Evolutionary conservation across 306 rosid species (phyloP), one percentile per base, ranked within the genome.

Genomic region (Senna tora): DNA sequence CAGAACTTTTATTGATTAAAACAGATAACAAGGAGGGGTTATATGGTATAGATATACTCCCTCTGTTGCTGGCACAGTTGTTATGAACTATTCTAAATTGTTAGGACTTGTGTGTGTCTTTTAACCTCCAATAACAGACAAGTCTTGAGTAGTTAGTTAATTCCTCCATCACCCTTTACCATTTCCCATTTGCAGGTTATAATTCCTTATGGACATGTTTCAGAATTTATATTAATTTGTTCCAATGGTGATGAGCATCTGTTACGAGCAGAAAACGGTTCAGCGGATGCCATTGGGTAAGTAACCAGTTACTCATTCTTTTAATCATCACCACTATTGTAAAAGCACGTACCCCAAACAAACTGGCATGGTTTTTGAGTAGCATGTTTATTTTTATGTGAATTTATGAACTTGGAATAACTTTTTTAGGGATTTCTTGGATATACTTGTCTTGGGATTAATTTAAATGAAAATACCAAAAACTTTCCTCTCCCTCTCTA

Each of bases 131-230:
- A 36, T 9, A 51, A 30, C 53, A 17, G 21, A 34, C 14, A 43
- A 6, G 36, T 77, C 47, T 68, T 17, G 15, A 62, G 54, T 49
- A 50, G 22, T 55, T 30, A 10, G 41, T 49, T 66, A 55, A 77
- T 55, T 22, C 19, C 38, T 63, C 36, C 36, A 53, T 52, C 66
- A 32, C 33, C 14, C 53, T 52, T 66, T 45, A 51, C 46, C 10
- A 50, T 54, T 74, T 61, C 30, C 51, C 72, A 58, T 25, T 47
- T 47, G 63, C 60, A 92, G 98, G 96, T 85, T 71, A 22, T 80
- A 47, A 93, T 93, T 80, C 96, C 88, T 13, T 86, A 74, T 65
- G 98, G 96, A 75, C 63, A 72, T 38, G 75, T 69, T 36, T 46
- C 86, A 42, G 97, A 87, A 47, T 88, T 93, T 65, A 21, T 81